phyloP scores from a whole-genome alignment of 192 early-diverging fungal species.

The Coemansia sp. region DNA sequence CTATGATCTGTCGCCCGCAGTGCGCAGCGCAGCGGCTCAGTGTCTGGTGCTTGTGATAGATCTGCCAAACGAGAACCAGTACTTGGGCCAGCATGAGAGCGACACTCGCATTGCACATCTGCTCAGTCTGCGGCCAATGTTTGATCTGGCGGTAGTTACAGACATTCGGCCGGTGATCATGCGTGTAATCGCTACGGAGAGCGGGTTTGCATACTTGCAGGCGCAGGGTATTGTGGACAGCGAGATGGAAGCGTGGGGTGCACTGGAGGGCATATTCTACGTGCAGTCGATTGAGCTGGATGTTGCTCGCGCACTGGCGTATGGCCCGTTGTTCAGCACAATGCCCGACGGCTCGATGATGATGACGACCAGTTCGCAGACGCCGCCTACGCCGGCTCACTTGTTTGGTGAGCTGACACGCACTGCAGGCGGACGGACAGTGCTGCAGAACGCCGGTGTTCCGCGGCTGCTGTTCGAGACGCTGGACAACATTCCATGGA shows the following conservation, averaged over 20 bases:
- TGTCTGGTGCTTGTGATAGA: conserved; percentile 45
- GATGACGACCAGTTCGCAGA: conserved; percentile 48
- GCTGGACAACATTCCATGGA: conserved; percentile 47
- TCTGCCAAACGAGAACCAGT: conserved; percentile 45
- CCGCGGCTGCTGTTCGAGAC: conserved; percentile 53
- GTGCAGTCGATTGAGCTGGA: conserved; percentile 53
- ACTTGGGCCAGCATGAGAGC: conserved; percentile 24
- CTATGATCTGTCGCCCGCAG: conserved; percentile 37
- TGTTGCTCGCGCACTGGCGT: conserved; percentile 42
- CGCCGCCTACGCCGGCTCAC: conserved; percentile 48
- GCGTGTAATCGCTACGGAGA: conserved; percentile 35
- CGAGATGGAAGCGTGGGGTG: conserved; percentile 55
- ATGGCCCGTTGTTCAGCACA: conserved; percentile 52
- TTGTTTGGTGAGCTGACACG: conserved; percentile 50
- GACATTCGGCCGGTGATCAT: conserved; percentile 48
- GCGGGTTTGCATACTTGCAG: conserved; percentile 37
- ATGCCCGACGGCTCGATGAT: conserved; percentile 46
- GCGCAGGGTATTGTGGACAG: conserved; percentile 42
- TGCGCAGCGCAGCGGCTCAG: conserved; percentile 45
- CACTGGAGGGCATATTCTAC: conserved; percentile 46
- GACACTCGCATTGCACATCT: conserved; percentile 23
- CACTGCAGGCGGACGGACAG: conserved; percentile 27
- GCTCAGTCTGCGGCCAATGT: conserved; percentile 41
- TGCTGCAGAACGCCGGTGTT: conserved; percentile 24
- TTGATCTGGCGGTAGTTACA: conserved; percentile 45